Conservation (phyloP, 805 yeast genomes). For the Sugiyamaella marilandica region DNA sequence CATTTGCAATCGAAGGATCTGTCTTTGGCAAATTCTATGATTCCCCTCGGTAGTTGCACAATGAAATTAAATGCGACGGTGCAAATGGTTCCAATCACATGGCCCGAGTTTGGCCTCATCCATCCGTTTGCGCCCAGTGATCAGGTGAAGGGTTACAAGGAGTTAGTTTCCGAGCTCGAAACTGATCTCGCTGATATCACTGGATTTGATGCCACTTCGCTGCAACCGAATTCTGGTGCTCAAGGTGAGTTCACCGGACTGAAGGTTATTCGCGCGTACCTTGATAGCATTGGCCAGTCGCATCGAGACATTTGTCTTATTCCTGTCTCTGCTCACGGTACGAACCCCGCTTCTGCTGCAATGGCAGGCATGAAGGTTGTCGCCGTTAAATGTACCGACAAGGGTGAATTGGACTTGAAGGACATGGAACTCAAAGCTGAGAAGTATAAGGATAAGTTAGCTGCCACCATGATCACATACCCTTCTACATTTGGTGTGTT, state of each 20-base stretch:
- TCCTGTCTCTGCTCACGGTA: slow-evolving; percentile 97
- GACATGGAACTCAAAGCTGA: slow-evolving; percentile 73
- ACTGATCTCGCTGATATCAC: slow-evolving; percentile 85
- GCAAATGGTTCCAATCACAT: slow-evolving; percentile 88
- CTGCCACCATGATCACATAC: slow-evolving; percentile 94
- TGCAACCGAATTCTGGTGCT: slow-evolving; percentile 98
- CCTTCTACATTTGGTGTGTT: slow-evolving; percentile 97
- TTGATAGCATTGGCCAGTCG: slow-evolving; percentile 62
- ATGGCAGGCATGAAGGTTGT: slow-evolving; percentile 95
- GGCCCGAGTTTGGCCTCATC: slow-evolving; percentile 84
- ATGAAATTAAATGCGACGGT: slow-evolving; percentile 96
- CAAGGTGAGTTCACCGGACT: slow-evolving; percentile 97
- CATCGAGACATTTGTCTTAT: slow-evolving; percentile 83
- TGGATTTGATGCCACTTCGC: slow-evolving; percentile 84
- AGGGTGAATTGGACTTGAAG: slow-evolving; percentile 75
- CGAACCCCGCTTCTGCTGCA: slow-evolving; percentile 97
- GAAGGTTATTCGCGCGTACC: slow-evolving; percentile 75
- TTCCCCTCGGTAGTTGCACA: slow-evolving; percentile 95
- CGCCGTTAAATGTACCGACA: slow-evolving; percentile 79
- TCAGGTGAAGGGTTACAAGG: slow-evolving; percentile 85
- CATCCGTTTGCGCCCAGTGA: slow-evolving; percentile 91
- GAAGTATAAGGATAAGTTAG: slow-evolving; percentile 63
- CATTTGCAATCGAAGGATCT: slow-evolving; percentile 81
- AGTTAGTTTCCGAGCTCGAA: slow-evolving; percentile 71
- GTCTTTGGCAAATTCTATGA: slow-evolving; percentile 94